Percentiles rank a stretch among this genome's conserved stretches.
Evolutionary conservation across 306 rosid genomes (phyloP).

Genomic region (Pyrus communis): DNA sequence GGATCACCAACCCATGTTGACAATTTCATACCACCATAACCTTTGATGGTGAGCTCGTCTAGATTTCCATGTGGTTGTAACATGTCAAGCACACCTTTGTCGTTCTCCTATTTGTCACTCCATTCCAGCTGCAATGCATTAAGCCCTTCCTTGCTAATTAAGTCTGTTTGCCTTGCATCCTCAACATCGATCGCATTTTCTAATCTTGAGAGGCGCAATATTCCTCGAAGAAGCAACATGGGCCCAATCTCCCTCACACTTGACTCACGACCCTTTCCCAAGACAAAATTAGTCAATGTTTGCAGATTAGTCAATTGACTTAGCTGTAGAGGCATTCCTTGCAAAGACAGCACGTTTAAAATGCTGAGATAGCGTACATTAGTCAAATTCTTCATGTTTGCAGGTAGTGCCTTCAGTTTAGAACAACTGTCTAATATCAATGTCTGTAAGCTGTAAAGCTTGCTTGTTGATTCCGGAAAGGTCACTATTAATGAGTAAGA

Average conservation of each 20-base stretch:
- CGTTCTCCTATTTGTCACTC: neutral
- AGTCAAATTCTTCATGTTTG: neutral
- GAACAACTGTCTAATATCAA: slow-evolving; percentile 11
- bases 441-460: slow-evolving; percentile 27
- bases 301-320: slow-evolving; percentile 8
- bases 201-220: slow-evolving; percentile 1
- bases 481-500: neutral
- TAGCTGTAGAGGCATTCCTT: slow-evolving; percentile 11
- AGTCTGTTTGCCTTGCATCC: slow-evolving; percentile 1
- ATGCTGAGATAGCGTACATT: neutral
- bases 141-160: neutral
- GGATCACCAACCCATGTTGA: slow-evolving; percentile 12
- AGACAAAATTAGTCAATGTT: slow-evolving; percentile 1
- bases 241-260: neutral
- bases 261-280: neutral
- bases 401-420: neutral
- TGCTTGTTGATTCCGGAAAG: slow-evolving; percentile 15
- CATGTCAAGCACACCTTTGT: neutral
- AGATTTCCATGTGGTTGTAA: slow-evolving; percentile 19
- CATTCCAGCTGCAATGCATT: slow-evolving; percentile 4
- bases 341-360: neutral
- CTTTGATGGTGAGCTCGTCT: neutral
- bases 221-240: neutral
- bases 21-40: slow-evolving; percentile 5
- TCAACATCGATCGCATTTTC: slow-evolving; percentile 4